Evolutionary conservation across 2,329 filamentous ascomycete genomes (phyloP), one percentile per base, ranked within the genome.

Genomic region (Aureobasidium mangrovei): DNA sequence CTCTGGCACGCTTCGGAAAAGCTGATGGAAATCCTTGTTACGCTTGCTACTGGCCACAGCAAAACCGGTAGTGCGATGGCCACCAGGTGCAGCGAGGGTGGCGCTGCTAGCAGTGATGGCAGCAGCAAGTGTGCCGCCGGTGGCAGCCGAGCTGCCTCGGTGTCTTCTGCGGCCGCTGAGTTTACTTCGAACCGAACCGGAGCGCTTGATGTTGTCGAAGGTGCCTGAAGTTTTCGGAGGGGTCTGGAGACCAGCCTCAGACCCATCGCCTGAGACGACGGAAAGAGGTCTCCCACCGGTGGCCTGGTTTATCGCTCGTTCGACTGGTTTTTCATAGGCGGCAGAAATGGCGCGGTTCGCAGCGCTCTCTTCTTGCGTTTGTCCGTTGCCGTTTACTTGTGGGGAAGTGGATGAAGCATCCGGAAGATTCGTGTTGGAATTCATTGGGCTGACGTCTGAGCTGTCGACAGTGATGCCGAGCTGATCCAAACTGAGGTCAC

Each of bases 1-100:
- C 61, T 97, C 91, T 1, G 94, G 93, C 0, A 98, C 93, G 67
- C 91, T 97, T 70, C 93, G 87, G 76, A 98, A 98, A 2, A 95
- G 74, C 56, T 80, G 81, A 69, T 98, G 93, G 64, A 97, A 98
- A 65, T 97, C 93, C 46, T 89, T 83, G 70, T 98, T 98, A 55
- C 94, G 83, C 73, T 93, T 96, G 69, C 94, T 95, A 67, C 88
- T 94, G 46, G 93, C 93, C 60, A 97, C 90, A 47, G 93, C 91
- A 67, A 98, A 98, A 0, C 93, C 93, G 4, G 91, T 95, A 59
- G 95, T 77, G 59, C 91, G 90, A 42, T 88, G 86, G 4, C 81
- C 78, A 12, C 77, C 65, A 56, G 73, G 75, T 38, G 76, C 74
- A 12, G 81, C 81, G n/a, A 91, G 69, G 3, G 85, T 84, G 35